Conservation (phyloP, 208 protist genomes). For the Strigomonas culicis region DNA sequence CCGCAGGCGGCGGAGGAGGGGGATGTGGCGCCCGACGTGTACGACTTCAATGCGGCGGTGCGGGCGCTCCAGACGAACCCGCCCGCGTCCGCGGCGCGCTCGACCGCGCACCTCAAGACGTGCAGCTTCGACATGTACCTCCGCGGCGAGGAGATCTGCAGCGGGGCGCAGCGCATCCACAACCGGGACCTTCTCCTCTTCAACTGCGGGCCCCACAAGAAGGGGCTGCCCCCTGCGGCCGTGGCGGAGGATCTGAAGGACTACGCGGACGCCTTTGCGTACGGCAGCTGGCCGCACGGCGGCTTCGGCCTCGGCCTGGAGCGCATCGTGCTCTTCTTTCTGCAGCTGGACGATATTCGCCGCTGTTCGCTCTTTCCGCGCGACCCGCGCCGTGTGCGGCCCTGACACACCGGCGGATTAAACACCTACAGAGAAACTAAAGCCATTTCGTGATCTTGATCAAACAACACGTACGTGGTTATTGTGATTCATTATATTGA, state of each 20-base stretch:
- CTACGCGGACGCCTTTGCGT: constrained; percentile 98
- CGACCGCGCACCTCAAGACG: constrained; percentile 19
- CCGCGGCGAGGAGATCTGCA: constrained; percentile 99
- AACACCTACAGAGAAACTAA: too few relatives aligned
- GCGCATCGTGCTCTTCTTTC: constrained; percentile 96
- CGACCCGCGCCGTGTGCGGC: constrained; percentile 94
- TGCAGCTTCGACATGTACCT: constrained; percentile 98
- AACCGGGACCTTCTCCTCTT: constrained; percentile 30
- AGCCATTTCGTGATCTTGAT: too few relatives aligned
- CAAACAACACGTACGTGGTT: too few relatives aligned
- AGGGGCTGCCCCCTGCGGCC: constrained; percentile 3
- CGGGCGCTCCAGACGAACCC: too few relatives aligned
- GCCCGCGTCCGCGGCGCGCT: too few relatives aligned
- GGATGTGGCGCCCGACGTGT: neutral
- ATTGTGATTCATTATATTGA: too few relatives aligned
- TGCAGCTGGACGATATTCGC: constrained; percentile 96
- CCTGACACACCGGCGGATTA: constrained; percentile 61
- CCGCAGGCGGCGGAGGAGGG: neutral
- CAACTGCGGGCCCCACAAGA: neutral
- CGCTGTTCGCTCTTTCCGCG: constrained; percentile 98
- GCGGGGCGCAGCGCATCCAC: constrained; percentile 99
- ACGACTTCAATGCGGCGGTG: neutral
- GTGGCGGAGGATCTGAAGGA: constrained; percentile 38
- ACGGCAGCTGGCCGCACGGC: constrained; percentile 96
- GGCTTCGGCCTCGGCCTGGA: constrained; percentile 98